These are phyloP conservation scores for Colletotrichum orbiculare DNA, from an alignment of 2,329 filamentous ascomycete species.

Conservation along the genomic window DNA sequence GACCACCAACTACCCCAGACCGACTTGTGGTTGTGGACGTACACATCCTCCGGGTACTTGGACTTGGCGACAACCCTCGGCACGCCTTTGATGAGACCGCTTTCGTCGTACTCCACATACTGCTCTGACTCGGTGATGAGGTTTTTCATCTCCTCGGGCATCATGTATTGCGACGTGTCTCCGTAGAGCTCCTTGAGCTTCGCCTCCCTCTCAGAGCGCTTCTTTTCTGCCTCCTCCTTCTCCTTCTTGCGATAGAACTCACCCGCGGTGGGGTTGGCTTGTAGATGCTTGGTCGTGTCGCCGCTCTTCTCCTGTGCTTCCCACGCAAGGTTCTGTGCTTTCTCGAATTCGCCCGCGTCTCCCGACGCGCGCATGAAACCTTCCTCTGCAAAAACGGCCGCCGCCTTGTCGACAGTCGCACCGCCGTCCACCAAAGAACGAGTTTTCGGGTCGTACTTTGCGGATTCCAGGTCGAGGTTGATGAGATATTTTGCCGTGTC, in stretches of 20 bases:
- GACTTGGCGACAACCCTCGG: constrained; percentile 81
- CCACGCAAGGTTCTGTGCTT: constrained; percentile 91
- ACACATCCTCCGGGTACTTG: constrained; percentile 90
- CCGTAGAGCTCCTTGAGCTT: constrained; percentile 86
- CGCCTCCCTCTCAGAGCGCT: constrained; percentile 75
- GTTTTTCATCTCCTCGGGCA: constrained; percentile 70
- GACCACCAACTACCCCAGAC: constrained; percentile 99
- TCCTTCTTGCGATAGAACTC: constrained; percentile 87
- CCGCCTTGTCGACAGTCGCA: constrained; percentile 81
- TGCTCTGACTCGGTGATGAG: constrained; percentile 80
- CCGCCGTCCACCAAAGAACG: constrained; percentile 89
- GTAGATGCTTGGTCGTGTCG: constrained; percentile 85
- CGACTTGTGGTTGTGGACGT: constrained; percentile 89
- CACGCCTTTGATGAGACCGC: constrained; percentile 88
- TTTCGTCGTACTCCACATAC: constrained; percentile 95
- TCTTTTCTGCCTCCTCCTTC: constrained; percentile 75
- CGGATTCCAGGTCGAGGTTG: constrained; percentile 94
- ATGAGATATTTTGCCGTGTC: constrained; percentile 97
- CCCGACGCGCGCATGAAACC: constrained; percentile 90
- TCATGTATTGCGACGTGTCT: constrained; percentile 61
- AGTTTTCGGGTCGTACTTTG: constrained; percentile 98
- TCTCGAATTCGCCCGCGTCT: constrained; percentile 92
- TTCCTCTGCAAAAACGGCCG: constrained; percentile 88
- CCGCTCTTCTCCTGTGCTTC: constrained; percentile 88
- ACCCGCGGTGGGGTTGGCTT: constrained; percentile 95